Evolutionary conservation across 1,284 basidiomycete genomes (phyloP), one percentile per base, ranked within the genome.

Genomic region (Boletus semigastroideus): DNA sequence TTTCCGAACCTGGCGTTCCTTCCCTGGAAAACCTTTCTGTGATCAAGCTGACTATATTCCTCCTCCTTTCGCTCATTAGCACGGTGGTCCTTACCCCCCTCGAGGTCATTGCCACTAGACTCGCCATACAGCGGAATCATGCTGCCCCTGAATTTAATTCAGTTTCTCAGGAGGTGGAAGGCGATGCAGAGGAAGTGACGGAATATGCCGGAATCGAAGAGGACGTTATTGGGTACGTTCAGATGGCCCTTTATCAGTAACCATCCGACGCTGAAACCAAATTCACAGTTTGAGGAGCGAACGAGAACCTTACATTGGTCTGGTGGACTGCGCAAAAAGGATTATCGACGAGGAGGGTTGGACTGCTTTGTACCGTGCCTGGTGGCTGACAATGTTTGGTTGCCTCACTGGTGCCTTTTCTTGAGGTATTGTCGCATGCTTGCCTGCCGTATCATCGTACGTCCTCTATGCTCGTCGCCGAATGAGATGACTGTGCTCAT

Each of bases 261-360:
- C 10, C 6, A 13, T 43, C 27, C 39, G 34, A 33, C 17, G 25
- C 49, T 48, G 36, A 59, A 39, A 11, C 37, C 49, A 14, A 50
- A 17, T 19, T 37, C 40, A 9, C 28, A 89, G 86, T 13, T 70
- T 94, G 57, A 81, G 93, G 56, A 86, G 83, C 49, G 92, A 93
- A 63, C 84, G 81, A 40, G 91, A 94, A 61, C 92, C 93, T n/a
- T 96, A 96, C 65, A 67, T 79, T 36, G 88, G 92, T 7, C 69
- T 94, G 41, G 65, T 83, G 13, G 90, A 94, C 65, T 92, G 90
- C 56, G 84, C 77, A 16, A 86, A 87, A 69, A 80, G 85, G 61
- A 90, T 94, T 38, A 68, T 88, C n/a, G 78, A 88, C 46, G 92
- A 95, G 70, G 92, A 95, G 68, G 92, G 92, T 1, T 82, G 80